A percentile compares a stretch with the other conserved stretches of the same genome.
Conservation (phyloP, 1,284 basidiomycete species). For the Austropuccinia psidii region DNA sequence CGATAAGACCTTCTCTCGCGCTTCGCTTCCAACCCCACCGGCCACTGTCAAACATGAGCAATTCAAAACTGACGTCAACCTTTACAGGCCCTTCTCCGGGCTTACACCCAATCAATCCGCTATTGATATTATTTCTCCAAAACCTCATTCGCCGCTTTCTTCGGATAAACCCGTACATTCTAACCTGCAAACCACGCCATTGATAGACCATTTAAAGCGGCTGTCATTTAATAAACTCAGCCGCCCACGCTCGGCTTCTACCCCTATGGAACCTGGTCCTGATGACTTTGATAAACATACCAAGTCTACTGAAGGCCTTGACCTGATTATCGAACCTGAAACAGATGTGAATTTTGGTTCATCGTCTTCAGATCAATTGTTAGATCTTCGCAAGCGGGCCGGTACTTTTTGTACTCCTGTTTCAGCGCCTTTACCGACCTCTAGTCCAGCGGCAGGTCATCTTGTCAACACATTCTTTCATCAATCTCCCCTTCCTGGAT, state of each 20-base stretch:
- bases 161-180: background rate
- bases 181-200: background rate
- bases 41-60: constrained; percentile 15
- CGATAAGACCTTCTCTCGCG: background rate
- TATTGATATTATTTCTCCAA: background rate
- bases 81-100: background rate
- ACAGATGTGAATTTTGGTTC: background rate
- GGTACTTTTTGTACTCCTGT: constrained; percentile 6
- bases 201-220: constrained; percentile 7
- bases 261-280: constrained; percentile 15
- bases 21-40: constrained; percentile 20
- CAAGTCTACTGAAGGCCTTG: background rate
- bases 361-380: background rate
- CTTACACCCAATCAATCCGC: background rate
- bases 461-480: background rate
- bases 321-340: background rate
- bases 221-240: background rate
- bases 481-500: background rate
- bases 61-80: background rate
- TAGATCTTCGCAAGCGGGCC: constrained; percentile 22
- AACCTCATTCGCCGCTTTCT: constrained; percentile 3
- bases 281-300: background rate
- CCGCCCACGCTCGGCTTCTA: constrained; percentile 26
- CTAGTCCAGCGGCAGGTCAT: background rate
- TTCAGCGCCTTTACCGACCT: background rate